Evolutionary conservation across 148 eudicot species (phyloP).

Genomic region (Chenopodium album): DNA sequence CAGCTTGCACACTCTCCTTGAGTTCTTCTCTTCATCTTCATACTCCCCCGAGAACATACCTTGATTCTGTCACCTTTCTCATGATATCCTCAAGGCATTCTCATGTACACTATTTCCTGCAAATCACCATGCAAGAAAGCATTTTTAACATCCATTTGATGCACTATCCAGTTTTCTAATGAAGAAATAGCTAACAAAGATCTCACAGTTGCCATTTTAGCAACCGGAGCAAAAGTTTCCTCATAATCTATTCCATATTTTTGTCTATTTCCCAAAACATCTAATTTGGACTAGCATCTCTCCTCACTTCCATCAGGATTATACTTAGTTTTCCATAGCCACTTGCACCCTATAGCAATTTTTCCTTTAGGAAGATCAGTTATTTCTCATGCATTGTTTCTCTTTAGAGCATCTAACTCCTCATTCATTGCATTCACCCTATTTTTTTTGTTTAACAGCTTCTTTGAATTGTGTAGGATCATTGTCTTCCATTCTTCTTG

Average conservation of each 20-base stretch:
- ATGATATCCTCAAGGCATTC: background rate
- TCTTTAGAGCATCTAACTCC: background rate
- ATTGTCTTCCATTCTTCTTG: background rate
- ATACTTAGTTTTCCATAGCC: background rate
- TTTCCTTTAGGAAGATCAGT: background rate
- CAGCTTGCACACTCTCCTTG: background rate
- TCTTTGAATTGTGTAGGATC: background rate
- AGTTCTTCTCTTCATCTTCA: too few species aligned
- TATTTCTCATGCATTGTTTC: background rate
- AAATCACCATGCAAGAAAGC: background rate
- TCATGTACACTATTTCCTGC: background rate
- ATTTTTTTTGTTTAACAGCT: background rate
- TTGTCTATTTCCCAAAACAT: background rate
- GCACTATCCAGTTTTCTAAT: too few species aligned
- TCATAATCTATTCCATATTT: background rate
- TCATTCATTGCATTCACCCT: background rate
- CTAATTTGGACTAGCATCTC: background rate
- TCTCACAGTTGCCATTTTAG: too few species aligned
- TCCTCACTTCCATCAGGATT: background rate
- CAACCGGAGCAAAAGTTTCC: background rate
- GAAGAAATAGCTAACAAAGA: too few species aligned
- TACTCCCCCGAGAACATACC: background rate
- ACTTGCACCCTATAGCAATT: background rate
- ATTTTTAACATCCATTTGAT: too few species aligned
- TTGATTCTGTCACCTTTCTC: background rate